Percentiles rank a stretch among this genome's conserved stretches.
Evolutionary conservation across 2,329 filamentous ascomycete genomes (phyloP).

Genomic region (Alternaria conjuncta): DNA sequence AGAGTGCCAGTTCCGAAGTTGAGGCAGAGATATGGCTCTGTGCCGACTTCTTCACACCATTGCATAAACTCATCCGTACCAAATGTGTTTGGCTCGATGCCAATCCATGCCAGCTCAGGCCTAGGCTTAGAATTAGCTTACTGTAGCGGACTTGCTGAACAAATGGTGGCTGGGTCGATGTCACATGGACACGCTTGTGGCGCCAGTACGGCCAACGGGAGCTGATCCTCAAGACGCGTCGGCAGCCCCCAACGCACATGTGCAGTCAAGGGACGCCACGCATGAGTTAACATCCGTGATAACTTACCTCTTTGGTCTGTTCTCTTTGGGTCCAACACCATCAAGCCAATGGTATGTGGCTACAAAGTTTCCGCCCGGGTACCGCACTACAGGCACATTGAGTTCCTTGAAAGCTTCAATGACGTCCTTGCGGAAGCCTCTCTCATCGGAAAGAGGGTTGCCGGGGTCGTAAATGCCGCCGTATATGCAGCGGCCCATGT

Average conservation of each 20-base stretch:
- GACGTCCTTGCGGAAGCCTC: slow-evolving; percentile 81
- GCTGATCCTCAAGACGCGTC: not conserved
- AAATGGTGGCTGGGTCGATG: not conserved
- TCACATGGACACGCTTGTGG: not conserved
- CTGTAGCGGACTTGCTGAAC: not conserved
- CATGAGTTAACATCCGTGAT: not conserved
- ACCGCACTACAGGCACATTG: slow-evolving; percentile 76
- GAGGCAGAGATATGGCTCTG: slow-evolving; percentile 79
- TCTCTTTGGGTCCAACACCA: slow-evolving; percentile 75
- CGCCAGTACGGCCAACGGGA: not conserved
- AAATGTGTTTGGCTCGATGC: slow-evolving; percentile 77
- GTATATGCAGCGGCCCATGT: slow-evolving; percentile 90
- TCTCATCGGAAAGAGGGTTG: slow-evolving; percentile 73
- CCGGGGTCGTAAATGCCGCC: slow-evolving; percentile 83
- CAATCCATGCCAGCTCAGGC: slow-evolving; percentile 80
- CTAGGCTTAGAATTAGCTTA: slow-evolving; percentile 44
- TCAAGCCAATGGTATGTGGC: slow-evolving; percentile 88
- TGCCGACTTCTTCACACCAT: slow-evolving; percentile 75
- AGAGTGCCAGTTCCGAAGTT: slow-evolving; percentile 78
- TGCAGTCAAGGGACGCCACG: not conserved
- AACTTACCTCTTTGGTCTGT: slow-evolving; percentile 64
- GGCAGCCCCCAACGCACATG: not conserved
- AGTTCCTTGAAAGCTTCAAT: slow-evolving; percentile 75
- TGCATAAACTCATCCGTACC: slow-evolving; percentile 87
- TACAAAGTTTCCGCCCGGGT: slow-evolving; percentile 84